Conservation (phyloP, 225 moss, liverwort and hornwort species). For the Takakia lepidozioides region DNA sequence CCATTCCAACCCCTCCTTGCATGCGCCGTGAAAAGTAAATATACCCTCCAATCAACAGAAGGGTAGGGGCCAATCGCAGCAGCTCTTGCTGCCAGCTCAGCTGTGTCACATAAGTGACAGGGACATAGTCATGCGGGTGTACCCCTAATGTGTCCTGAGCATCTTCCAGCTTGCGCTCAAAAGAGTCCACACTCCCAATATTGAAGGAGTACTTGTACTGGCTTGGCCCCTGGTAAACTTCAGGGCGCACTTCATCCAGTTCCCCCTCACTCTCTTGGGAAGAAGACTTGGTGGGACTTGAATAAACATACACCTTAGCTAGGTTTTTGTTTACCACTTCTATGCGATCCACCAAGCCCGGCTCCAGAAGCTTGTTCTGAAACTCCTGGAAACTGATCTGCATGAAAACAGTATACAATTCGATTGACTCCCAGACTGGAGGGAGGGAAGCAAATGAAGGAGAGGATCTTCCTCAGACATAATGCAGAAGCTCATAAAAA, state of each 20-base stretch:
- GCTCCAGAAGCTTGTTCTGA: constrained; percentile 93
- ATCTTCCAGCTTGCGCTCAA: constrained; percentile 97
- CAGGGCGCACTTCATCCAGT: constrained; percentile 50
- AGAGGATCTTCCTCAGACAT: too few species aligned
- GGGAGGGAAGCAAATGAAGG: too few species aligned
- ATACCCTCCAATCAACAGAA: constrained; percentile 93
- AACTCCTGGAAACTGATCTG: constrained; percentile 99
- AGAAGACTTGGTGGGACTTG: too few species aligned
- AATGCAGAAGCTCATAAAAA: too few species aligned
- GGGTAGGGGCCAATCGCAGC: constrained; percentile 88
- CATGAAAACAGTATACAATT: too few species aligned
- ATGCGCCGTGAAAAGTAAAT: constrained; percentile 94
- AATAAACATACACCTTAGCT: constrained; percentile 80
- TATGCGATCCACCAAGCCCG: constrained; percentile 87
- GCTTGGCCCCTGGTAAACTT: constrained; percentile 40
- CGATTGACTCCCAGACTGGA: too few species aligned
- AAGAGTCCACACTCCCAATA: constrained; percentile 97
- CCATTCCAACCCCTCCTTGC: constrained; percentile 98
- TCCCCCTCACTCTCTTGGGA: constrained; percentile 23
- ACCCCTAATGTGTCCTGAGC: constrained; percentile 90
- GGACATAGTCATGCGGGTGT: constrained; percentile 90
- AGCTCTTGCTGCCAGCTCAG: constrained; percentile 99
- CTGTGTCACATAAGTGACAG: constrained; percentile 94
- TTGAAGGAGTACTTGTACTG: constrained; percentile 91
- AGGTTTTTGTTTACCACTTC: constrained; percentile 96